These are phyloP conservation scores for Tetrapisispora fleetii DNA, from an alignment of 805 yeast genomes.

Conservation along the genomic window DNA sequence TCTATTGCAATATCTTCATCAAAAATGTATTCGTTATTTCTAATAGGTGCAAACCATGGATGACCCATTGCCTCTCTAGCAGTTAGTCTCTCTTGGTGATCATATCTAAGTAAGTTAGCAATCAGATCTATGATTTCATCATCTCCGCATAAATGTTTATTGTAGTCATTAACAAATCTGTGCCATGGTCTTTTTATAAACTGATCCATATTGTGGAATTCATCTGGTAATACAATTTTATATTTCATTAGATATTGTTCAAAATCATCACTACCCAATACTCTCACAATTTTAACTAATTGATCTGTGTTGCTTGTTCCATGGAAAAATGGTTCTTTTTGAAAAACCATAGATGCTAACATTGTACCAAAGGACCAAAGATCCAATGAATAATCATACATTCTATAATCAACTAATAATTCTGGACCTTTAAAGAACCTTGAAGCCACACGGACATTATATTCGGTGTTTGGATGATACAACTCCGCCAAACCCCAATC, in stretches of 20 bases:
- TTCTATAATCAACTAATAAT: conserved; percentile 70
- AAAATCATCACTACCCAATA: conserved; percentile 77
- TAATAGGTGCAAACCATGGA: conserved; percentile 24
- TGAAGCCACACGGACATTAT: conserved; percentile 89
- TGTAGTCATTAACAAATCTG: conserved; percentile 59
- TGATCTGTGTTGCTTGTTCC: conserved; percentile 90
- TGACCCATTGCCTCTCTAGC: conserved; percentile 85
- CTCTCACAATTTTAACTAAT: conserved; percentile 77
- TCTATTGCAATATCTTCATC: conserved; percentile 1
- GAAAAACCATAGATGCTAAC: conserved; percentile 82
- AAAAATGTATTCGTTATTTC: conserved; percentile 6
- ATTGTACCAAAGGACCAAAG: conserved; percentile 93
- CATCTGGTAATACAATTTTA: conserved; percentile 57
- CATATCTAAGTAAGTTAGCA: conserved; percentile 66
- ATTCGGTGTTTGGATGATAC: conserved; percentile 81
- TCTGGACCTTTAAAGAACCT: conserved; percentile 93
- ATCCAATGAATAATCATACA: conserved; percentile 86
- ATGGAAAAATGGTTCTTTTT: conserved; percentile 85
- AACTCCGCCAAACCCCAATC: conserved; percentile 97
- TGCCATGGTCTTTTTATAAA: conserved; percentile 84
- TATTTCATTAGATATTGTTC: conserved; percentile 62
- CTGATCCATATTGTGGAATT: conserved; percentile 67
- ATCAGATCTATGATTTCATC: conserved; percentile 58
- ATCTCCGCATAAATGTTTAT: conserved; percentile 50
- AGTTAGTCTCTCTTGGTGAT: conserved; percentile 79